A percentile compares a stretch with the other conserved stretches of the same genome.
Evolutionary conservation across 108 stramenopile species (phyloP).

Genomic region (Cyclotella distinguenda): DNA sequence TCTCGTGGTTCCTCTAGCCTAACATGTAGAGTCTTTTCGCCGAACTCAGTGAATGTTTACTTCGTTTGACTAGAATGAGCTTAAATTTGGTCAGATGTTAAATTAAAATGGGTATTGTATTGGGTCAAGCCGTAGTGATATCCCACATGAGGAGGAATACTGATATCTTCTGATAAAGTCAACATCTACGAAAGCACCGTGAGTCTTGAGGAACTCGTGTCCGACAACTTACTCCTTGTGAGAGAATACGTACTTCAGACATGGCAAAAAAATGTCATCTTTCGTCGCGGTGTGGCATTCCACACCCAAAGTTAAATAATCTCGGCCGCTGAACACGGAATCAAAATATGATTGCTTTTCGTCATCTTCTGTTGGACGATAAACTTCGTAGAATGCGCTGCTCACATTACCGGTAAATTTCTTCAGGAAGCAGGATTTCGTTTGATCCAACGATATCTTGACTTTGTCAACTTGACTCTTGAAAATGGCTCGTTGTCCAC

Average conservation of each 20-base stretch:
- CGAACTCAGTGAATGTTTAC: too few relatives aligned
- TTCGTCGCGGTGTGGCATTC: constrained; percentile 43
- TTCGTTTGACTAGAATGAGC: constrained; percentile 16
- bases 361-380: constrained; percentile 45
- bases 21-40: constrained; percentile 8
- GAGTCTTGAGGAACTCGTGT: too few relatives aligned
- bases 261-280: constrained; percentile 51
- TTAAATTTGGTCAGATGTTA: constrained; percentile 2
- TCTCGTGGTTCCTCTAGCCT: not conserved
- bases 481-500: constrained; percentile 59
- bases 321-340: constrained; percentile 37
- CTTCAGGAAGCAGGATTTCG: constrained; percentile 45
- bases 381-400: constrained; percentile 45
- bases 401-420: constrained; percentile 49
- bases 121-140: too few relatives aligned
- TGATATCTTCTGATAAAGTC: too few relatives aligned
- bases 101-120: not conserved
- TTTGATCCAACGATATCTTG: constrained; percentile 53
- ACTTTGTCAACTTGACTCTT: constrained; percentile 54
- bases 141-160: too few relatives aligned
- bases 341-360: constrained; percentile 56
- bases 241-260: constrained; percentile 47
- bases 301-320: constrained; percentile 51
- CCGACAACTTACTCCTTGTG: too few relatives aligned
- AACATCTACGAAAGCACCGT: too few relatives aligned